Base-by-base conservation (phyloP, 495 filamentous ascomycete genomes). In the Haplographium delicatum region DNA sequence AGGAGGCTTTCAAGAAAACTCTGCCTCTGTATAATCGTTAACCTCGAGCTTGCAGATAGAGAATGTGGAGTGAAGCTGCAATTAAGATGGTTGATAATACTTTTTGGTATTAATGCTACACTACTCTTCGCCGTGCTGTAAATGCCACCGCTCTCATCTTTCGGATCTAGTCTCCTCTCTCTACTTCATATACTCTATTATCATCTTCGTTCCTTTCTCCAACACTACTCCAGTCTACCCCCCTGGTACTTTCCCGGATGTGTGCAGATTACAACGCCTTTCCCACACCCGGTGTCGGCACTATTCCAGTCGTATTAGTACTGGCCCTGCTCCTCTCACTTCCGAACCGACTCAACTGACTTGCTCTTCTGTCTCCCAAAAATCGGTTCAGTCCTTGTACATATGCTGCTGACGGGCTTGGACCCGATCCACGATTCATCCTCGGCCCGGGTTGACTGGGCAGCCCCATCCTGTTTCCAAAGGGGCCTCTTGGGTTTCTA, bases 191-290 rank as follows among this genome's bases (percentile, higher is more conserved):
- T n/a, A n/a, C n/a, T n/a, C n/a, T n/a, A n/a, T n/a, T n/a, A n/a
- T n/a, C n/a, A n/a, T n/a, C n/a, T n/a, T n/a, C n/a, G n/a, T n/a
- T 26, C 22, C 38, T 5, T 9, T n/a, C 1, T 11, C 20, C 11
- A 28, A 38, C 44, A 10, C 20, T 22, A 19, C 24, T 31, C 1
- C 4, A 38, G 40, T 25, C 13, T 18, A 22, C 16, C 22, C 41
- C 35, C 23, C 34, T 13, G 15, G 28, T 26, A 25, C 44, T 39
- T 20, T 20, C 38, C 16, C n/a, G n/a, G n/a, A n/a, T n/a, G n/a
- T n/a, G n/a, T n/a, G n/a, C n/a, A n/a, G n/a, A n/a, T 56, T 47
- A 56, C 42, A 56, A 31, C 31, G 53, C 53, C 47, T 44, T 56
- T 23, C 53, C 53, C 4, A 56, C 53, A 11, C 47, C 47, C 3